Percentiles rank a stretch among this genome's conserved stretches.
Evolutionary conservation across 495 filamentous ascomycete genomes (phyloP).

Genomic region (Melanomma pulvis-pyrius): DNA sequence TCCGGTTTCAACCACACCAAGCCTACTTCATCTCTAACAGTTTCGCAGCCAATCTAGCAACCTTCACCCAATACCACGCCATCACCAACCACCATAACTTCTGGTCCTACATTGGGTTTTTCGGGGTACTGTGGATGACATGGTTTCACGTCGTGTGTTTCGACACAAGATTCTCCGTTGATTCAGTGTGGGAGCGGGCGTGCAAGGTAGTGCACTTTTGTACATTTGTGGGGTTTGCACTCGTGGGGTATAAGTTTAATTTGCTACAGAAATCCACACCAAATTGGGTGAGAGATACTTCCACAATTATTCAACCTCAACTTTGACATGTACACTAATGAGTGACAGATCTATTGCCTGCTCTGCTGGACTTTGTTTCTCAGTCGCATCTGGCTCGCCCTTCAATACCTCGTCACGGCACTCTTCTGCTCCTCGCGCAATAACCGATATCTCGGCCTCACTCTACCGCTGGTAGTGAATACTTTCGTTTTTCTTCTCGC

Average conservation of each 20-base stretch:
- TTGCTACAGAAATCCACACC: neutral
- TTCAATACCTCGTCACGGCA: conserved; percentile 24
- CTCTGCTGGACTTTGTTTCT: conserved; percentile 25
- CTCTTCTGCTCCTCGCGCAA: conserved; percentile 6
- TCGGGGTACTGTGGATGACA: conserved; percentile 26
- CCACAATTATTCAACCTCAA: too few species aligned
- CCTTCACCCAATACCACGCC: conserved; percentile 53
- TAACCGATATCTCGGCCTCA: conserved; percentile 3
- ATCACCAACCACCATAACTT: conserved; percentile 16
- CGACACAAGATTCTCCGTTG: conserved; percentile 28
- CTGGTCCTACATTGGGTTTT: conserved; percentile 31
- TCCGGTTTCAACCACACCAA: too few species aligned
- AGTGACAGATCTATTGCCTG: conserved; percentile 24
- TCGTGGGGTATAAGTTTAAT: conserved; percentile 30
- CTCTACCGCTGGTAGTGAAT: conserved; percentile 2
- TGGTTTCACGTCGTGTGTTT: conserved; percentile 32
- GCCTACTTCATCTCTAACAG: neutral
- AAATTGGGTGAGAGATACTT: conserved; percentile 17
- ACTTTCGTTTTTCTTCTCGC: conserved; percentile 12
- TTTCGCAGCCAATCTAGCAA: conserved; percentile 56
- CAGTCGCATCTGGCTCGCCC: conserved; percentile 16
- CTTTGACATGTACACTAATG: neutral
- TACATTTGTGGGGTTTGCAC: conserved; percentile 23
- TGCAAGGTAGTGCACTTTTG: conserved; percentile 28
- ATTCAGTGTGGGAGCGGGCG: conserved; percentile 26